A percentile compares a stretch with the other conserved stretches of the same genome.
Evolutionary conservation across 306 rosid genomes (phyloP).

Genomic region (Vicia faba): DNA sequence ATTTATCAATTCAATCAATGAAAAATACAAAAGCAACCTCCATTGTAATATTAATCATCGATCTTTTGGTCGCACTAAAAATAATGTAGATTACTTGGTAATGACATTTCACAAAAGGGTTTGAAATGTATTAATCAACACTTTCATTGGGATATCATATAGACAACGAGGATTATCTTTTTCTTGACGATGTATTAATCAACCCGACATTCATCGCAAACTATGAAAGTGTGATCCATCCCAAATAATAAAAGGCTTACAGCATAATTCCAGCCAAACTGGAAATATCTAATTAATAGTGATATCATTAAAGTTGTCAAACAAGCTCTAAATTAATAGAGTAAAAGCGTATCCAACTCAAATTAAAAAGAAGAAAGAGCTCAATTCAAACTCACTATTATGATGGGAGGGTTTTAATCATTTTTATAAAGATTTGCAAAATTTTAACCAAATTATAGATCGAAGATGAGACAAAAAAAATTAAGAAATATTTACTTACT

Average conservation of each 20-base stretch:
- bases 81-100: slow-evolving; percentile 13
- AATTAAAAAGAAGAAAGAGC: too few relatives aligned
- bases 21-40: slow-evolving; percentile 23
- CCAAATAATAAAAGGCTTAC: not conserved
- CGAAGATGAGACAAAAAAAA: too few relatives aligned
- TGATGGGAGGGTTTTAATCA: too few relatives aligned
- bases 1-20: not conserved
- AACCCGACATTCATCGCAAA: slow-evolving; percentile 15
- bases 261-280: not conserved
- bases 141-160: slow-evolving; percentile 26
- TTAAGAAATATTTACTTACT: too few relatives aligned
- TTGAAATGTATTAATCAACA: too few relatives aligned
- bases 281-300: slow-evolving; percentile 9
- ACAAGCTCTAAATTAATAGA: too few relatives aligned
- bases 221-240: slow-evolving; percentile 4
- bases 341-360: too few relatives aligned
- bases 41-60: slow-evolving; percentile 19
- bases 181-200: slow-evolving; percentile 3
- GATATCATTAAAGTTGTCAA: too few relatives aligned
- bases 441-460: too few relatives aligned
- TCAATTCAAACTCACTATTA: too few relatives aligned
- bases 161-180: not conserved
- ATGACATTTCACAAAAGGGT: slow-evolving; percentile 42
- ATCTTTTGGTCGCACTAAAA: slow-evolving; percentile 26
- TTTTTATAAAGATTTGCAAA: too few relatives aligned